phyloP scores from a whole-genome alignment of 2,329 filamentous ascomycete species.

The Aspergillus pseudoterreus region DNA sequence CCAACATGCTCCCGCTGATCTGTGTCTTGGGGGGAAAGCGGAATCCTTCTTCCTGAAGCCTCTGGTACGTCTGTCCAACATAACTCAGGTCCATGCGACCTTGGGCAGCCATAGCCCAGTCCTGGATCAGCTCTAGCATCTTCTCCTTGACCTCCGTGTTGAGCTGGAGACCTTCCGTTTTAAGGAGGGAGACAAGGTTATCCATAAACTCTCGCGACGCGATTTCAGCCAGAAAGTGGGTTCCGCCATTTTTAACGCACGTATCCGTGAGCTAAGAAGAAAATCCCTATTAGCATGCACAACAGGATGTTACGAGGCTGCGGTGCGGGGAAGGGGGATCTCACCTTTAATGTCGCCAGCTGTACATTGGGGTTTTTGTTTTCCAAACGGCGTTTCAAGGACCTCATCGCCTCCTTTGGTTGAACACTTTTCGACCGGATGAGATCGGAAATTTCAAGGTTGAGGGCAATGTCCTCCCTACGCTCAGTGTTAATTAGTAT shows the following conservation, averaged over 20 bases:
- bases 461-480: slow-evolving; percentile 93
- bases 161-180: slow-evolving; percentile 69
- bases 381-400: slow-evolving; percentile 86
- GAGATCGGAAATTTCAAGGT: slow-evolving; percentile 95
- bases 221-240: slow-evolving; percentile 92
- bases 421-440: slow-evolving; percentile 97
- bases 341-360: slow-evolving; percentile 85
- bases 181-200: slow-evolving; percentile 85
- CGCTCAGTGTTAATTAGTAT: slow-evolving; percentile 3
- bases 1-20: slow-evolving; percentile 94
- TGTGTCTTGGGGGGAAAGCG: slow-evolving; percentile 82
- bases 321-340: slow-evolving; percentile 15
- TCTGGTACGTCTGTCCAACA: slow-evolving; percentile 81
- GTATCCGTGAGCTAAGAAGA: slow-evolving; percentile 77
- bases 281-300: slow-evolving; percentile 14
- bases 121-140: slow-evolving; percentile 89
- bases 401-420: slow-evolving; percentile 97
- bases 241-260: slow-evolving; percentile 96
- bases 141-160: slow-evolving; percentile 84
- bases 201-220: slow-evolving; percentile 98
- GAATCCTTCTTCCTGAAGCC: slow-evolving; percentile 78
- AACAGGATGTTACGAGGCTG: slow-evolving; percentile 1
- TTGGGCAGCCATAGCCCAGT: slow-evolving; percentile 87
- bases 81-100: slow-evolving; percentile 79
- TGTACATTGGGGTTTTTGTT: slow-evolving; percentile 98